A percentile compares a stretch with the other conserved stretches of the same genome.
Evolutionary conservation across 257 asterid genomes (phyloP).

Genomic region (Coffea eugenioides): DNA sequence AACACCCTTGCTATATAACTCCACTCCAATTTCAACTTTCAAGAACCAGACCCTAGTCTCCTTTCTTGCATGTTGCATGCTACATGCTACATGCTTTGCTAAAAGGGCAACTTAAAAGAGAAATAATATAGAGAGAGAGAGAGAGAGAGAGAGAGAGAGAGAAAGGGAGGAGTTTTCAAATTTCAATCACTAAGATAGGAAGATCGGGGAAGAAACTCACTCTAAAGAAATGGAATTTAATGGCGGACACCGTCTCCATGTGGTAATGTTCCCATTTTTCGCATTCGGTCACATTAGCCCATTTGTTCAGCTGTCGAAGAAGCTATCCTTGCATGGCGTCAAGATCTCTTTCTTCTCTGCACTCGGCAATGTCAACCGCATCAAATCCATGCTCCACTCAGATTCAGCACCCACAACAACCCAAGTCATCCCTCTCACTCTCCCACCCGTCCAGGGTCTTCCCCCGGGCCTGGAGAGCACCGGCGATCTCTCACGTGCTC

Average conservation of each 20-base stretch:
- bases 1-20: no score
- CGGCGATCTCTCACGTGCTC: constrained; percentile 30
- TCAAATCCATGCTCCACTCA: constrained; percentile 35
- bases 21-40: no score
- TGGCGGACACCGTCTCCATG: constrained; percentile 22
- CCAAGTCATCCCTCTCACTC: constrained; percentile 37
- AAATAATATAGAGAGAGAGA: no score
- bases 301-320: constrained; percentile 52
- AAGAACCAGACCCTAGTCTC: no score
- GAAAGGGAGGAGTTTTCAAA: no score
- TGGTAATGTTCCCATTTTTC: constrained; percentile 51
- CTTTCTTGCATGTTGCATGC: no score
- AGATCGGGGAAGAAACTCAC: not conserved
- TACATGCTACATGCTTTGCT: no score
- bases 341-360: constrained; percentile 46
- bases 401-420: constrained; percentile 15
- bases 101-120: no score
- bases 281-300: constrained; percentile 63
- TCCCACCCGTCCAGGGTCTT: constrained; percentile 46
- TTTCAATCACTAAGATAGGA: not conserved
- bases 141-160: no score
- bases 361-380: constrained; percentile 35
- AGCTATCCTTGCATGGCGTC: constrained; percentile 42
- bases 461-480: constrained; percentile 49
- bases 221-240: not conserved